These are phyloP conservation scores for Polychytrium aggregatum DNA, from an alignment of 192 early-diverging fungal species.

Conservation along the genomic window DNA sequence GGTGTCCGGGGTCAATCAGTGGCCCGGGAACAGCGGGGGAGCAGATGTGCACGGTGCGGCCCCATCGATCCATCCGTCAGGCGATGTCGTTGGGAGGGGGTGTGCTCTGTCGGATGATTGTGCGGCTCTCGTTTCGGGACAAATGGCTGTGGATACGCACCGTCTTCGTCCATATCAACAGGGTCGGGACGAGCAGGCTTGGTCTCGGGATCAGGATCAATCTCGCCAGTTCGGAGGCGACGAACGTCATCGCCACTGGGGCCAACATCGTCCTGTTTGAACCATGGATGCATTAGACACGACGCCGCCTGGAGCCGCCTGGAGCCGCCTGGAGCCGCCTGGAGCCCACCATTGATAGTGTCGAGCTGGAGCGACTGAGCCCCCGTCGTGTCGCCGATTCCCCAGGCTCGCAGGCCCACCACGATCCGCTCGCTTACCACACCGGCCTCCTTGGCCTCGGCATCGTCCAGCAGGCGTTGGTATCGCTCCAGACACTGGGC, in stretches of 20 bases:
- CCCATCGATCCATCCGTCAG: neutral
- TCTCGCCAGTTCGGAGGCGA: slow-evolving; percentile 83
- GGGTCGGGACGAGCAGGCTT: slow-evolving; percentile 97
- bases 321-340: no score
- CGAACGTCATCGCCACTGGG: slow-evolving; percentile 78
- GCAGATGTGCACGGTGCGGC: no score
- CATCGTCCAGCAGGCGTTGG: slow-evolving; percentile 89
- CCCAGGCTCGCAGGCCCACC: no score
- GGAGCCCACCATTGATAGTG: no score
- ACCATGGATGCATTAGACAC: no score
- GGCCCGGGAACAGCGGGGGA: no score
- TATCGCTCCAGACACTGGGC: slow-evolving; percentile 96
- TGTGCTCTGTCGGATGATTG: neutral
- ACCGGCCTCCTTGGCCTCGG: slow-evolving; percentile 70
- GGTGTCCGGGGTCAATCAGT: no score
- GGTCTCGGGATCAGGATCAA: slow-evolving; percentile 93
- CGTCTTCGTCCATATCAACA: slow-evolving; percentile 98
- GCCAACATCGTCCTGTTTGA: slow-evolving; percentile 45
- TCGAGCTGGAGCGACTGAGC: no score
- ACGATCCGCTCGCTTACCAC: no score
- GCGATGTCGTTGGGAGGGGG: no score
- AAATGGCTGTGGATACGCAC: slow-evolving; percentile 3
- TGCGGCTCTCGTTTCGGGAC: neutral
- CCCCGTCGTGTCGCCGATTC: no score
- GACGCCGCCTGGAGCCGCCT: no score